A percentile compares a stretch with the other conserved stretches of the same genome.
phyloP scores from a whole-genome alignment of 176 grass and related monocot genomes.

The Poa pratensis region DNA sequence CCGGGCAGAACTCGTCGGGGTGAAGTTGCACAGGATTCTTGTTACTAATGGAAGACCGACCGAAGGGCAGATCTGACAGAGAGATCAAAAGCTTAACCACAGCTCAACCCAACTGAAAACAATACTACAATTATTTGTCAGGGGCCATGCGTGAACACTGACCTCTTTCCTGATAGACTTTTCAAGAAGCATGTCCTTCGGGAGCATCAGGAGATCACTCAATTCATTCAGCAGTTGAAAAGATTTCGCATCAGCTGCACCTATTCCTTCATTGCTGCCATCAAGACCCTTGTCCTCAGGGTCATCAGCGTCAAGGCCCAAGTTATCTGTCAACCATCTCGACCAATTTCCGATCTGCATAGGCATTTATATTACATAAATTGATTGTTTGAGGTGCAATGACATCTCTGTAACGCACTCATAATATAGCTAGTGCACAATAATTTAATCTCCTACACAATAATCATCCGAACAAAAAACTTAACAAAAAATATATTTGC shows the following conservation, averaged over 20 bases:
- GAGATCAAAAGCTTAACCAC: conserved; percentile 43
- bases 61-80: conserved; percentile 77
- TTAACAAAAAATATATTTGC: conserved; percentile 8
- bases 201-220: conserved; percentile 96
- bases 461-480: neutral
- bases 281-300: conserved; percentile 31
- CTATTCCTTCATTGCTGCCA: conserved; percentile 41
- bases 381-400: conserved; percentile 29
- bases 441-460: conserved; percentile 31
- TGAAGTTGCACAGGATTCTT: conserved; percentile 87
- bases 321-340: conserved; percentile 78
- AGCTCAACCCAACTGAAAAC: neutral
- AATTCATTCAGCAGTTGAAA: conserved; percentile 86
- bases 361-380: conserved; percentile 46
- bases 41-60: conserved; percentile 76
- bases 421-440: conserved; percentile 32
- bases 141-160: conserved; percentile 19
- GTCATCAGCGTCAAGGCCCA: conserved; percentile 67
- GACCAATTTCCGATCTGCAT: conserved; percentile 97
- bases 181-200: conserved; percentile 96
- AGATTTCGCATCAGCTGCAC: conserved; percentile 42
- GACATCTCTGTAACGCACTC: neutral
- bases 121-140: conserved; percentile 8
- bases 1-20: conserved; percentile 90
- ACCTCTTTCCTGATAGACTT: conserved; percentile 85